Evolutionary conservation across 169 alveolate genomes (phyloP).

Genomic region (Eimeria falciformis): DNA sequence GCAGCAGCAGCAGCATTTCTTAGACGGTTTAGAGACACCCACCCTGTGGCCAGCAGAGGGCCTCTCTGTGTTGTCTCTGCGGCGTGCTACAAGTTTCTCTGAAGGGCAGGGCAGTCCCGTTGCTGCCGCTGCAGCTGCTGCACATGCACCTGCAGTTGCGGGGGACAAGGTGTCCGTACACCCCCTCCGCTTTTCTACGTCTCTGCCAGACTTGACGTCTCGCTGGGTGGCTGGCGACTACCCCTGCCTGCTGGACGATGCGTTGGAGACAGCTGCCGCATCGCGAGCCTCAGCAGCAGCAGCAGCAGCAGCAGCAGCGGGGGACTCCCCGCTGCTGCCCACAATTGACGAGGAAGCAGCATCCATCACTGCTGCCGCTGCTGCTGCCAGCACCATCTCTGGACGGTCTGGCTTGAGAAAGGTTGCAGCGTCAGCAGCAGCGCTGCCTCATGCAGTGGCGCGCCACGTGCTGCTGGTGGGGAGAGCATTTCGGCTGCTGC

Average conservation of each 20-base stretch:
- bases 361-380: conserved; percentile 1
- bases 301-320: neutral
- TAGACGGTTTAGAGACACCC: neutral
- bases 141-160: neutral
- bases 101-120: conserved; percentile 19
- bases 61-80: conserved; percentile 10
- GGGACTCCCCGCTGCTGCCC: neutral
- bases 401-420: neutral
- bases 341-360: neutral
- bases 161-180: neutral
- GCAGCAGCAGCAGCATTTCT: conserved; percentile 45
- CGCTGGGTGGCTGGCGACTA: neutral
- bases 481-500: neutral
- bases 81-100: conserved; percentile 20
- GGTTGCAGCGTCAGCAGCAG: neutral
- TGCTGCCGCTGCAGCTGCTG: conserved; percentile 10
- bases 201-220: conserved; percentile 6
- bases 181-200: conserved; percentile 18
- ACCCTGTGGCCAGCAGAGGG: conserved; percentile 47
- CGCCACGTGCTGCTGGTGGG: neutral
- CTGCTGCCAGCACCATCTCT: neutral
- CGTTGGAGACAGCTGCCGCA: neutral
- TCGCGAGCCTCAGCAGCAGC: neutral
- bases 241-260: neutral
- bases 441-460: neutral